A percentile compares a stretch with the other conserved stretches of the same genome.
phyloP scores from a whole-genome alignment of 345 rosid genomes.

The Eucalyptus regnans region DNA sequence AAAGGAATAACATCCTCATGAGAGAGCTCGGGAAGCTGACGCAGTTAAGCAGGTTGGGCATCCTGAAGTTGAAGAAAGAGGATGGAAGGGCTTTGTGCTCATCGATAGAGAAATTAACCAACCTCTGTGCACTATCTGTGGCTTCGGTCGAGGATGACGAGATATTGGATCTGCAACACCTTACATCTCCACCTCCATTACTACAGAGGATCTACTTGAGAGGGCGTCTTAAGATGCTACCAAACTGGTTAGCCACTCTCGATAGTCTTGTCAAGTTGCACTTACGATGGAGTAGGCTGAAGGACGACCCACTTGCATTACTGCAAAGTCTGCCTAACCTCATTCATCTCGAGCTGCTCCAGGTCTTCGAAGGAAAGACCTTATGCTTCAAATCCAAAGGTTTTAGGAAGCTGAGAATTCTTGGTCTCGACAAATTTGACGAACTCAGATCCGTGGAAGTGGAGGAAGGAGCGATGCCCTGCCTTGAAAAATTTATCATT shows the following conservation, averaged over 20 bases:
- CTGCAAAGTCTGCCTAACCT: constrained; percentile 19
- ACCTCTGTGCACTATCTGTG: neutral
- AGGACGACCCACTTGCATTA: constrained; percentile 11
- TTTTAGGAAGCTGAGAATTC: constrained; percentile 8
- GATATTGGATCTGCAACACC: neutral
- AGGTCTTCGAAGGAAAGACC: constrained; percentile 6
- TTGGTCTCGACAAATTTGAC: constrained; percentile 14
- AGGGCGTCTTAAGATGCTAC: constrained; percentile 8
- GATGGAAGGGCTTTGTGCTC: neutral
- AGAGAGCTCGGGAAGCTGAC: neutral
- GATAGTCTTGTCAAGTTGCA: constrained; percentile 6
- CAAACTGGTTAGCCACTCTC: constrained; percentile 13
- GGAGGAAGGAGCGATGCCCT: constrained; percentile 13
- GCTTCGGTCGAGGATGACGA: neutral
- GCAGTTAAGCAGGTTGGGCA: neutral
- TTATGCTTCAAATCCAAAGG: constrained; percentile 11
- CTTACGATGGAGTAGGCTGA: constrained; percentile 7
- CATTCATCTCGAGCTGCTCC: constrained; percentile 15
- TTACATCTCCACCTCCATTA: neutral
- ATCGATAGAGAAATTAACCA: neutral
- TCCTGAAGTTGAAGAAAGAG: neutral
- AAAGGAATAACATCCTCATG: neutral
- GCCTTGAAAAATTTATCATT: constrained; percentile 6
- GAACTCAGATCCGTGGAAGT: constrained; percentile 1
- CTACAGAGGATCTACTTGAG: constrained; percentile 12